Conservation (phyloP, 768 basidiomycete species). For the Collybia nuda region DNA sequence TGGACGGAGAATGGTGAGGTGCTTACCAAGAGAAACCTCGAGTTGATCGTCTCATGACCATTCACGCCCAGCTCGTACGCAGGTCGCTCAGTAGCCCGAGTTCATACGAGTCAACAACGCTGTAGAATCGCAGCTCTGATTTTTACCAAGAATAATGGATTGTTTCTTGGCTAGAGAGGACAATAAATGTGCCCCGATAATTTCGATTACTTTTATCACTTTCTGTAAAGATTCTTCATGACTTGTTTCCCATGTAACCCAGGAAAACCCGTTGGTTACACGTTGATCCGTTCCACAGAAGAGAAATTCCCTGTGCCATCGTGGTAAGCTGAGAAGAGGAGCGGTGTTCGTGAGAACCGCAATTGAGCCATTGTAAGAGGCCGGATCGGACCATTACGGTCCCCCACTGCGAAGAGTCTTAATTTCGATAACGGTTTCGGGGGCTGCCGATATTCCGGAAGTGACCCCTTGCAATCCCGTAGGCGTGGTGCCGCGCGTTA, state of each 20-base stretch:
- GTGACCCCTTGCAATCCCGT: slow-evolving; percentile 7
- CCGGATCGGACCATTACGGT: not conserved
- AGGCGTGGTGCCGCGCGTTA: not conserved
- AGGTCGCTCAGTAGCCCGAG: slow-evolving; percentile 11
- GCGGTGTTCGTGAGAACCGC: slow-evolving; percentile 20
- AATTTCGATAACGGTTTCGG: slow-evolving; percentile 16
- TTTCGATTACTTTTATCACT: slow-evolving; percentile 12
- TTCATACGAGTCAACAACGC: slow-evolving; percentile 8
- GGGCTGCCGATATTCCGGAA: slow-evolving; percentile 9
- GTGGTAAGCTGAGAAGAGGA: slow-evolving; percentile 16
- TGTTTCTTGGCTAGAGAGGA: slow-evolving; percentile 12
- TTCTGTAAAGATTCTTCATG: slow-evolving; percentile 12
- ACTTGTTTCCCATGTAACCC: slow-evolving; percentile 12
- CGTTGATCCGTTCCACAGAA: slow-evolving; percentile 5
- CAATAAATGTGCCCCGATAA: slow-evolving; percentile 12
- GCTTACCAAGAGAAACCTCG: too few relatives aligned
- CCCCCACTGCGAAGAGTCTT: slow-evolving; percentile 13
- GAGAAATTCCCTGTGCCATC: slow-evolving; percentile 15
- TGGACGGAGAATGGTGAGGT: too few relatives aligned
- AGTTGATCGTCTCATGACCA: too few relatives aligned
- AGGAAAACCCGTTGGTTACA: slow-evolving; percentile 6
- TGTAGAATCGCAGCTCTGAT: slow-evolving; percentile 8
- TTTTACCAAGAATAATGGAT: slow-evolving; percentile 6
- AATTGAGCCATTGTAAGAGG: slow-evolving; percentile 13
- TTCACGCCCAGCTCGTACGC: slow-evolving; percentile 5